Base-by-base conservation (phyloP, 2,329 filamentous ascomycete species). In the Penicillium sclerotiorum region DNA sequence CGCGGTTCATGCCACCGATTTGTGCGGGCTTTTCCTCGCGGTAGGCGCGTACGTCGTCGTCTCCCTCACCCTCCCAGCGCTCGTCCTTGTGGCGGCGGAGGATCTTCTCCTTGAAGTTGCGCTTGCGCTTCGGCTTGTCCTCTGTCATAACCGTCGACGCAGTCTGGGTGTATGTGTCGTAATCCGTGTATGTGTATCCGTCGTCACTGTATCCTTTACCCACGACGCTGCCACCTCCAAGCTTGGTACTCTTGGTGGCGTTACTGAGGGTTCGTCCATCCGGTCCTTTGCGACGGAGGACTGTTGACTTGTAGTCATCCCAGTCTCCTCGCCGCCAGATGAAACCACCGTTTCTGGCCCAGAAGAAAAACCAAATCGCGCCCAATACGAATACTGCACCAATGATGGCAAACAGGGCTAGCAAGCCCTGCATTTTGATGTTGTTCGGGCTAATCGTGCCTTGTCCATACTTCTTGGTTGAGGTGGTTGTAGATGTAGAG, bases 291-390 rank as follows among this genome's bases (percentile, higher is more conserved):
- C 92, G 88, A 35, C 94, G 83, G 38, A 99, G 74, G 2, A 99
- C 94, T 0, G 93, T 96, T 1, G 88, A 87, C 71, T 97, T 97
- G 83, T 99, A 99, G 66, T 99, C 94, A 5, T 97, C 93, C 93
- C 94, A 99, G 73, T 99, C 94, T 28, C 84, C 80, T 56, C 95
- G 77, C 39, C 82, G 81, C 80, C 91, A 97, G 56, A 88, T 77
- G 76, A 97, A 96, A 12, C 94, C 94, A 54, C 94, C 94, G 62
- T 97, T 96, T 74, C 89, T 93, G 49, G 93, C 93, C 88, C 90
- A 95, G 80, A 95, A 95, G 81, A 99, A 97, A 81, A 99, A 96
- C 92, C 94, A 99, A 66, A 97, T 90, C 20, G 80, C 83, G 0
- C 79, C 82, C 3, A 89, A 51, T 20, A 94, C 88, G 66, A 97